Base-by-base conservation (phyloP, 202 grass and related monocot genomes). In the Cymbopogon flexuosus region DNA sequence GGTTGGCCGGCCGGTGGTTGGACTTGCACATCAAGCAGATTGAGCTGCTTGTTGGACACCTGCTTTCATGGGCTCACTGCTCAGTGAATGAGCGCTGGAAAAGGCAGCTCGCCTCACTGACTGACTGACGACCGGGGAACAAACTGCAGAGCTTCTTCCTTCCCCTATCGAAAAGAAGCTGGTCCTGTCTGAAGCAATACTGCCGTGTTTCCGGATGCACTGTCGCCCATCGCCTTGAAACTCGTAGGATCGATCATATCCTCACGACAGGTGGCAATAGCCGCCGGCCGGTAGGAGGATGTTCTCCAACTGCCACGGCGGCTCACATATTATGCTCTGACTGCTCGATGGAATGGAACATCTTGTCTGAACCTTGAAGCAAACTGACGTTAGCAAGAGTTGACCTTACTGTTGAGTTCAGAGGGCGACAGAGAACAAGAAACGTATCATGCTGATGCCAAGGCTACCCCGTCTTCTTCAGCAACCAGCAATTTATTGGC, bases 341-440 rank as follows among this genome's bases (percentile, higher is more conserved):
- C 69, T 2, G 82, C 45, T 57, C 8, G 52, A 57, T 72, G 65
- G 66, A 72, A 57, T 72, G 65, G 66, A 72, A 23, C 23, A 16
- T 47, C 65, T 76, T 71, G 60, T 78, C 83, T 79, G 61, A 78
- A 78, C 65, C 59, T 36, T 73, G 74, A 83, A 73, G 66, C 65
- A 78, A 72, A 31, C 68, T 36, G 58, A 57, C 37, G 19, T 6
- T 14, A 43, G 12, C 46, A 51, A 51, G 15, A 51, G 46, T 56
- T 71, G 46, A 54, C 46, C 24, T 72, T 43, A 72, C 8, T 39
- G 46, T 81, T 82, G 18, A 34, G 37, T 21, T 52, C 40, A 6
- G 51, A 49, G 34, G 24, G 41, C 6, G 77, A 65, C 36, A 85
- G 29, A 11, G 40, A 42, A 31, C 36, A 34, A 33, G 21, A 73